Percentiles rank a stretch among this genome's conserved stretches.
Evolutionary conservation across 1,139 yeast genomes (phyloP).

Genomic region (Blastobotrys ciferrii): DNA sequence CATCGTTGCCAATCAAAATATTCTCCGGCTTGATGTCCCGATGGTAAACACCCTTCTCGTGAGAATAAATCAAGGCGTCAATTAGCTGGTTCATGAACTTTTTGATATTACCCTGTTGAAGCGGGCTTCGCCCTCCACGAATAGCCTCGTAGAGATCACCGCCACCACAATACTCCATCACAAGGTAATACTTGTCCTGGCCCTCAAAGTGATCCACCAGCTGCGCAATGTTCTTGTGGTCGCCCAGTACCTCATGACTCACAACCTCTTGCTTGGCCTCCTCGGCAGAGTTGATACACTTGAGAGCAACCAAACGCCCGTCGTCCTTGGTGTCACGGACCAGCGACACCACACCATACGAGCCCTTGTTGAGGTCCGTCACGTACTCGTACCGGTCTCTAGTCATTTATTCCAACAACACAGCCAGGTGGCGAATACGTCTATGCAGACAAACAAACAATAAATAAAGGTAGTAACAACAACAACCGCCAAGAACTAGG

Average conservation of each 20-base stretch:
- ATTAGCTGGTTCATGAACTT: slow-evolving; percentile 75
- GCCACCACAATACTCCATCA: slow-evolving; percentile 82
- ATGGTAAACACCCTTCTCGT: slow-evolving; percentile 69
- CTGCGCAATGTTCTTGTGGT: slow-evolving; percentile 53
- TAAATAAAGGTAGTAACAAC: neutral
- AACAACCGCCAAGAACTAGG: neutral
- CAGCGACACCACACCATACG: slow-evolving; percentile 86
- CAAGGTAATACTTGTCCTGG: slow-evolving; percentile 48
- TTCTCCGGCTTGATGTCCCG: slow-evolving; percentile 91
- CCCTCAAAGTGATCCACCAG: slow-evolving; percentile 77
- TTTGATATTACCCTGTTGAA: slow-evolving; percentile 54
- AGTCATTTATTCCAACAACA: too few species aligned
- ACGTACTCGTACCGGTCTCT: slow-evolving; percentile 63
- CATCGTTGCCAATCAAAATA: slow-evolving; percentile 65
- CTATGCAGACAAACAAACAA: neutral
- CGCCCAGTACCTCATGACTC: slow-evolving; percentile 67
- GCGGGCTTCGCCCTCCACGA: slow-evolving; percentile 74
- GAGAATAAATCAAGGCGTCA: slow-evolving; percentile 77
- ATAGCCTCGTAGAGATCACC: slow-evolving; percentile 96
- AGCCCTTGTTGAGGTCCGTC: slow-evolving; percentile 84
- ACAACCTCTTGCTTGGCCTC: slow-evolving; percentile 81
- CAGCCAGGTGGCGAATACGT: too few species aligned
- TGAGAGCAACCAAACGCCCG: slow-evolving; percentile 71
- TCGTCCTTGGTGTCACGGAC: slow-evolving; percentile 64
- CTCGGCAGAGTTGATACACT: slow-evolving; percentile 53